Evolutionary conservation across 2,329 filamentous ascomycete genomes (phyloP).

Genomic region (Aspergillus alliaceus): DNA sequence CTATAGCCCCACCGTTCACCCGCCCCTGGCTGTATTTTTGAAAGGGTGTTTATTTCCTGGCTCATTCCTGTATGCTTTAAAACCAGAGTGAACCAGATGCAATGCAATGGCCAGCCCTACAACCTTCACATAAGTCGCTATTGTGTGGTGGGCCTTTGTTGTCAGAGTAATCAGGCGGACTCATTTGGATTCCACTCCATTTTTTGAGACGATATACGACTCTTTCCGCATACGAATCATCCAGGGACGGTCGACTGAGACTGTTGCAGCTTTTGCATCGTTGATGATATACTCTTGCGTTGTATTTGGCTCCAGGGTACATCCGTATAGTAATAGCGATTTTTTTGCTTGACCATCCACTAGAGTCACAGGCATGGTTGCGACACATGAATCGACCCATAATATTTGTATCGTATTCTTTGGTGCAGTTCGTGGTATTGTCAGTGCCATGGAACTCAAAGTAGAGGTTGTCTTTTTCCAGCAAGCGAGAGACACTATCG

Average conservation of each 20-base stretch:
- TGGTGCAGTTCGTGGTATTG: constrained; percentile 20
- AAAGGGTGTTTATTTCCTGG: too few relatives aligned
- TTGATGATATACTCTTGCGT: constrained; percentile 48
- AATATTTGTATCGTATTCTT: constrained; percentile 42
- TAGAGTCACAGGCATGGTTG: constrained; percentile 30
- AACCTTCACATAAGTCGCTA: not conserved
- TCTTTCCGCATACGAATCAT: constrained; percentile 44
- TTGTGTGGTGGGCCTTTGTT: not conserved
- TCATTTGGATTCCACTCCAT: constrained; percentile 32
- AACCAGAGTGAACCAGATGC: not conserved
- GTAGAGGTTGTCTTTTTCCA: constrained; percentile 26
- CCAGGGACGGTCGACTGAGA: constrained; percentile 35
- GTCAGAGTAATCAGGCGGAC: not conserved
- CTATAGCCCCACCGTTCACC: too few relatives aligned
- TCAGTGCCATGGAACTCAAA: constrained; percentile 35
- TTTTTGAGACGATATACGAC: constrained; percentile 45
- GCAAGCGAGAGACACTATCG: constrained; percentile 28
- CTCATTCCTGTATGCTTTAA: not conserved
- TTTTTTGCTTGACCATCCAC: constrained; percentile 42
- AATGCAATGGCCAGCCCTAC: not conserved
- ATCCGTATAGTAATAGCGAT: constrained; percentile 46
- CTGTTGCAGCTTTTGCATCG: constrained; percentile 38
- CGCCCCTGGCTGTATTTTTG: too few relatives aligned
- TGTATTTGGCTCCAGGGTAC: constrained; percentile 41
- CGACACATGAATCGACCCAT: constrained; percentile 44